A percentile compares a stretch with the other conserved stretches of the same genome.
Evolutionary conservation across 108 stramenopile species (phyloP).

Genomic region (Stephanodiscus triporus): DNA sequence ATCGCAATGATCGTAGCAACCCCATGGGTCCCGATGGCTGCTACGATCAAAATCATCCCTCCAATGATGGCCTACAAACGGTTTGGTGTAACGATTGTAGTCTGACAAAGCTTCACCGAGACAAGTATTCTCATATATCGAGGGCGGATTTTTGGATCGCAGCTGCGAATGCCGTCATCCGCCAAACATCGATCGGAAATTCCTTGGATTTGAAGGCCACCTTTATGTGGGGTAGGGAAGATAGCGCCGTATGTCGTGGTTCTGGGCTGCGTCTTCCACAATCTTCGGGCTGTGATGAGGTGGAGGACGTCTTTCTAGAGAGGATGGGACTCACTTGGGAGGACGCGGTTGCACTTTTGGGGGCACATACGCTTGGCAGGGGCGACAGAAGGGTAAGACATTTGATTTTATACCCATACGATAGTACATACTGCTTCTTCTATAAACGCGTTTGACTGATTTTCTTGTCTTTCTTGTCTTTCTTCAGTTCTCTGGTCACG

Average conservation of each 20-base stretch:
- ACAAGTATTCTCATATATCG: slow-evolving; percentile 34
- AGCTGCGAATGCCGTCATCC: slow-evolving; percentile 44
- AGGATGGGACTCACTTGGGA: slow-evolving; percentile 41
- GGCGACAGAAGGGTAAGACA: slow-evolving; percentile 21
- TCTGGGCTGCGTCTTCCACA: slow-evolving; percentile 34
- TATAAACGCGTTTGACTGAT: neutral
- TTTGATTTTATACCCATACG: too few relatives aligned
- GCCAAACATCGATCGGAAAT: slow-evolving; percentile 36
- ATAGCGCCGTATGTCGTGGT: slow-evolving; percentile 17
- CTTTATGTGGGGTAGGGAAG: slow-evolving; percentile 44
- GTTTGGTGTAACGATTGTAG: slow-evolving; percentile 38
- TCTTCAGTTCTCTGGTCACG: slow-evolving; percentile 44
- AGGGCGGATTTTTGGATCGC: slow-evolving; percentile 40
- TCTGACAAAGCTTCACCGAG: slow-evolving; percentile 30
- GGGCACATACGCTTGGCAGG: slow-evolving; percentile 47
- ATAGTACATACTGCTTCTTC: neutral
- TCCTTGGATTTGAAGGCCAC: slow-evolving; percentile 36
- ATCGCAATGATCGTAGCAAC: neutral
- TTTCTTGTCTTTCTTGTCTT: neutral
- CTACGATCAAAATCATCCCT: slow-evolving; percentile 29
- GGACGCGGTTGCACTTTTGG: slow-evolving; percentile 59
- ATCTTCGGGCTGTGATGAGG: slow-evolving; percentile 29
- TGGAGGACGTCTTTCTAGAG: slow-evolving; percentile 37
- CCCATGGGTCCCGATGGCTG: slow-evolving; percentile 52
- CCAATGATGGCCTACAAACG: slow-evolving; percentile 43